phyloP scores from a whole-genome alignment of 805 yeast genomes.

The Sporopachydermia lactativora region DNA sequence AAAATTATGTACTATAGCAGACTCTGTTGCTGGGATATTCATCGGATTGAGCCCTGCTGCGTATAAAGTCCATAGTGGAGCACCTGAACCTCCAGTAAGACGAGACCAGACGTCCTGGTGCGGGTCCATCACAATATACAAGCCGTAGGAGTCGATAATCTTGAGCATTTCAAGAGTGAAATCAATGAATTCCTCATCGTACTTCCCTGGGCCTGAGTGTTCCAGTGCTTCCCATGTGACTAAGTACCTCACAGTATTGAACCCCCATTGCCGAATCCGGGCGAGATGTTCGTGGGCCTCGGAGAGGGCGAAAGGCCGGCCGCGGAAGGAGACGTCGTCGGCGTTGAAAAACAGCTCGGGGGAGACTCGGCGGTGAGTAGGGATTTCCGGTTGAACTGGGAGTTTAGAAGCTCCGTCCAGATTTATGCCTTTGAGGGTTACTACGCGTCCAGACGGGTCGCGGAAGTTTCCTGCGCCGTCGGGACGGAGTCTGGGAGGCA shows the following conservation, averaged over 20 bases:
- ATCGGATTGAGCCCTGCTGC: slow-evolving; percentile 79
- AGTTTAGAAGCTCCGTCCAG: slow-evolving; percentile 61
- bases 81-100: slow-evolving; percentile 81
- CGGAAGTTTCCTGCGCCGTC: slow-evolving; percentile 45
- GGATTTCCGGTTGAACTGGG: slow-evolving; percentile 42
- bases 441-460: slow-evolving; percentile 39
- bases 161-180: slow-evolving; percentile 51
- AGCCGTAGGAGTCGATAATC: slow-evolving; percentile 42
- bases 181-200: slow-evolving; percentile 64
- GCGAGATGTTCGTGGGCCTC: slow-evolving; percentile 58
- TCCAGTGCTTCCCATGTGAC: slow-evolving; percentile 90
- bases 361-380: slow-evolving; percentile 22
- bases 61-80: slow-evolving; percentile 85
- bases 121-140: slow-evolving; percentile 72
- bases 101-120: slow-evolving; percentile 96
- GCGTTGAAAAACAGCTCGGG: slow-evolving; percentile 43
- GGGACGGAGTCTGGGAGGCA: too few species aligned
- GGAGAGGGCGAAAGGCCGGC: slow-evolving; percentile 63
- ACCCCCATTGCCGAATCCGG: slow-evolving; percentile 70
- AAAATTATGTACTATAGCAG: slow-evolving; percentile 63
- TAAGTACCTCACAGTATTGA: slow-evolving; percentile 60
- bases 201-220: slow-evolving; percentile 72
- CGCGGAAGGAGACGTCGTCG: slow-evolving; percentile 66
- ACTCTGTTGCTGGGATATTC: slow-evolving; percentile 58
- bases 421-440: slow-evolving; percentile 68